These are phyloP conservation scores for Calonectria ilicicola DNA, from an alignment of 2,329 filamentous ascomycete species.

Conservation along the genomic window DNA sequence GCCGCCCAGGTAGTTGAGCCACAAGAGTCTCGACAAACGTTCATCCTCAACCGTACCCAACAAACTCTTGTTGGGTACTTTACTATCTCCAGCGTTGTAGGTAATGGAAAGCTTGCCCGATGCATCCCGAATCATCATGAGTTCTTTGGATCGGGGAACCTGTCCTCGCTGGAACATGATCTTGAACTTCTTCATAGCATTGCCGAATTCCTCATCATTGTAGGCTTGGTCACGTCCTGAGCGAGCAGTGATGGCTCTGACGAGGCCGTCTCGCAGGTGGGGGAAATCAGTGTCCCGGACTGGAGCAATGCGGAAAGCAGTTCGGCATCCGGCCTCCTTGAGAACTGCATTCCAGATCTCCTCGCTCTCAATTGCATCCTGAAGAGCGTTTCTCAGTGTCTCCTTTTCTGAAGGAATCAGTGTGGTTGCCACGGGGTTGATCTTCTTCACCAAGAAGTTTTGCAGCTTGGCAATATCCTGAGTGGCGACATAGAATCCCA, in stretches of 20 bases:
- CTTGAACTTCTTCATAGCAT: slow-evolving; percentile 82
- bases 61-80: slow-evolving; percentile 58
- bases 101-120: slow-evolving; percentile 75
- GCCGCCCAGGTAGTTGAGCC: slow-evolving; percentile 91
- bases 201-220: slow-evolving; percentile 81
- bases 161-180: slow-evolving; percentile 82
- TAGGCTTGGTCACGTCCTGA: slow-evolving; percentile 68
- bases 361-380: slow-evolving; percentile 77
- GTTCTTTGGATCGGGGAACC: slow-evolving; percentile 82
- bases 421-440: slow-evolving; percentile 84
- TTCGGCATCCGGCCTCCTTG: slow-evolving; percentile 75
- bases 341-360: slow-evolving; percentile 81
- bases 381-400: slow-evolving; percentile 73
- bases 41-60: slow-evolving; percentile 84
- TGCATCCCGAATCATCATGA: slow-evolving; percentile 78
- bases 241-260: slow-evolving; percentile 83
- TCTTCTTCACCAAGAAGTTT: slow-evolving; percentile 77
- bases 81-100: slow-evolving; percentile 72
- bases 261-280: slow-evolving; percentile 91
- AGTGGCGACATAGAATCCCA: slow-evolving; percentile 91
- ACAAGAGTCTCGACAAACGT: slow-evolving; percentile 82
- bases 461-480: slow-evolving; percentile 86
- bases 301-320: slow-evolving; percentile 85
- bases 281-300: slow-evolving; percentile 95
- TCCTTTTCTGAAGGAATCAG: slow-evolving; percentile 87